Conservation (phyloP, 2,329 filamentous ascomycete genomes). For the Fusarium pseudoanthophilum region DNA sequence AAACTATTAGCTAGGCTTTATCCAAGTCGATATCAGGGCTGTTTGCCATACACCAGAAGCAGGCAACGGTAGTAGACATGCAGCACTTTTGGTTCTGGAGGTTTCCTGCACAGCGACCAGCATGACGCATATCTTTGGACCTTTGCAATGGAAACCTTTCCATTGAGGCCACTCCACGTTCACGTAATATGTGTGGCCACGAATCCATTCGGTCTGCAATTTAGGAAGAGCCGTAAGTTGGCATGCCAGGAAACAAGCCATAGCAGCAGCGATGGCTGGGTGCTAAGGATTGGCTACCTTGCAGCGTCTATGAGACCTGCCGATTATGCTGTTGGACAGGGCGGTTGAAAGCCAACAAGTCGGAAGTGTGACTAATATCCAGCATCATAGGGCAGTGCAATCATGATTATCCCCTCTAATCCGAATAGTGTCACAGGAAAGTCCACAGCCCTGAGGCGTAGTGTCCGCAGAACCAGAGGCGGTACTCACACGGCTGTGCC, state of each 20-base stretch:
- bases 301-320: neutral
- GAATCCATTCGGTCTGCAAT: neutral
- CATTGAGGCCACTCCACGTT: neutral
- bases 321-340: neutral
- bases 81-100: neutral
- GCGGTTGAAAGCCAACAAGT: neutral
- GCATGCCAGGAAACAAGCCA: neutral
- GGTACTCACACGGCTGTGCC: neutral
- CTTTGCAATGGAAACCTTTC: neutral
- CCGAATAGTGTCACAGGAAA: neutral
- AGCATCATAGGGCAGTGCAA: neutral
- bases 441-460: slow-evolving; percentile 5
- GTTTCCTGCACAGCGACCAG: neutral
- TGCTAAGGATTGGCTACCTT: neutral
- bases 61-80: neutral
- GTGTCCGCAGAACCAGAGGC: neutral
- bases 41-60: neutral
- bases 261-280: neutral
- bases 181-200: neutral
- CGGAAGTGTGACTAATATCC: neutral
- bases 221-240: neutral
- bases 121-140: neutral
- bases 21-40: neutral
- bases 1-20: neutral
- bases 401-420: neutral